These are phyloP conservation scores for Omphalea diandra DNA, from an alignment of 441 rosid genomes.

Conservation along the genomic window DNA sequence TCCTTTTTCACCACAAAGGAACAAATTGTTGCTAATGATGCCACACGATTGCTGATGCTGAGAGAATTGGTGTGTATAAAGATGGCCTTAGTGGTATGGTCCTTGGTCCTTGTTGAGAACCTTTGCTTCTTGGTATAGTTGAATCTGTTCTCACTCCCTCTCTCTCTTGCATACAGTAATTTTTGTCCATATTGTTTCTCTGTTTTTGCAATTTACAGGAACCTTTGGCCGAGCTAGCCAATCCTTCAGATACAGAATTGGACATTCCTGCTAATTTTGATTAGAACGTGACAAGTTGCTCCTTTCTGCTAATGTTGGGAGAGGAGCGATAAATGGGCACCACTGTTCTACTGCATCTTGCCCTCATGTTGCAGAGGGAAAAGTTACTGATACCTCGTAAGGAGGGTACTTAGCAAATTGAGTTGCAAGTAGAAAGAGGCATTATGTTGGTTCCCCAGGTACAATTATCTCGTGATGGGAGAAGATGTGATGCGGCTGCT, in stretches of 20 bases:
- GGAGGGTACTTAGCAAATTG: conserved; percentile 22
- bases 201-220: conserved; percentile 49
- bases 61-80: no score
- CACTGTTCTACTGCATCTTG: conserved; percentile 8
- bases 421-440: conserved; percentile 27
- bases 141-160: neutral
- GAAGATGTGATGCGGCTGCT: conserved; percentile 26
- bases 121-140: neutral
- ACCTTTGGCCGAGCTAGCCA: conserved; percentile 54
- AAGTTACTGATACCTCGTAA: conserved; percentile 13
- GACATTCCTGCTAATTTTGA: conserved; percentile 56
- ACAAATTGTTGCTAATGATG: no score
- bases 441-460: conserved; percentile 22
- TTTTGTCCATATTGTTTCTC: no score
- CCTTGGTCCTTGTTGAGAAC: neutral
- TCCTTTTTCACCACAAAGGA: no score
- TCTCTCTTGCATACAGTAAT: no score
- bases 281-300: conserved; percentile 37
- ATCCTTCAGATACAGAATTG: conserved; percentile 68
- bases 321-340: conserved; percentile 10
- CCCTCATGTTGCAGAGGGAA: no score
- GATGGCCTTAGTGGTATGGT: no score
- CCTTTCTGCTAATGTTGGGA: conserved; percentile 8
- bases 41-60: neutral
- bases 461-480: conserved; percentile 14